A percentile compares a stretch with the other conserved stretches of the same genome.
Conservation (phyloP, 805 yeast species). For the Candida pseudofarinosa region DNA sequence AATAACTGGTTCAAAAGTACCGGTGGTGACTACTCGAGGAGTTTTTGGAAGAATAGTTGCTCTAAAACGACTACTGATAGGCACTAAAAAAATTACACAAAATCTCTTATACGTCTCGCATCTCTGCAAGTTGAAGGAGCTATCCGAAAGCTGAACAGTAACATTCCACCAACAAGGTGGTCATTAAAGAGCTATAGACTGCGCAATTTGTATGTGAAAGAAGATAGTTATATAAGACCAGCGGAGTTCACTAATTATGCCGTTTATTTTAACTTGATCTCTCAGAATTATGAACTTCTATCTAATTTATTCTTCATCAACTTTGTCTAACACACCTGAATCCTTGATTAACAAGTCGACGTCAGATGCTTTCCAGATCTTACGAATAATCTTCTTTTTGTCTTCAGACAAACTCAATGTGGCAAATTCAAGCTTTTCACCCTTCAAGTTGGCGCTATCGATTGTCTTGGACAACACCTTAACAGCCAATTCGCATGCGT, state of each 20-base stretch:
- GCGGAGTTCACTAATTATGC: no score
- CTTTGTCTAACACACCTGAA: conserved; percentile 56
- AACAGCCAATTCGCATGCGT: conserved; percentile 83
- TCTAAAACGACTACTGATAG: background rate
- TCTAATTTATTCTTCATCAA: conserved; percentile 23
- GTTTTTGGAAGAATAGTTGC: background rate
- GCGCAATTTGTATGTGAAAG: no score
- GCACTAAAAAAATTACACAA: background rate
- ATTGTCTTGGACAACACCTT: conserved; percentile 92
- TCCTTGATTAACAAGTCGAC: conserved; percentile 70
- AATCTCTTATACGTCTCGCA: no score
- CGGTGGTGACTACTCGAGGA: no score
- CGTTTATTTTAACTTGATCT: background rate
- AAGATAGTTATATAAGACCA: no score
- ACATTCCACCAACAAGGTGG: no score
- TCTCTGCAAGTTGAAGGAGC: no score
- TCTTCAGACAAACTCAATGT: conserved; percentile 55
- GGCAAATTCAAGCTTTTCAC: conserved; percentile 91
- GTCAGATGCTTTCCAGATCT: conserved; percentile 77
- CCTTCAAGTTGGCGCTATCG: conserved; percentile 78
- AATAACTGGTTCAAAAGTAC: no score
- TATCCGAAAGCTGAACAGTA: no score
- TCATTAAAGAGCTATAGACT: no score
- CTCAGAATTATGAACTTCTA: background rate
- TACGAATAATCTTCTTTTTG: conserved; percentile 54